Base-by-base conservation (phyloP, 2,329 filamentous ascomycete species). In the Mycosphaerella arachidis region DNA sequence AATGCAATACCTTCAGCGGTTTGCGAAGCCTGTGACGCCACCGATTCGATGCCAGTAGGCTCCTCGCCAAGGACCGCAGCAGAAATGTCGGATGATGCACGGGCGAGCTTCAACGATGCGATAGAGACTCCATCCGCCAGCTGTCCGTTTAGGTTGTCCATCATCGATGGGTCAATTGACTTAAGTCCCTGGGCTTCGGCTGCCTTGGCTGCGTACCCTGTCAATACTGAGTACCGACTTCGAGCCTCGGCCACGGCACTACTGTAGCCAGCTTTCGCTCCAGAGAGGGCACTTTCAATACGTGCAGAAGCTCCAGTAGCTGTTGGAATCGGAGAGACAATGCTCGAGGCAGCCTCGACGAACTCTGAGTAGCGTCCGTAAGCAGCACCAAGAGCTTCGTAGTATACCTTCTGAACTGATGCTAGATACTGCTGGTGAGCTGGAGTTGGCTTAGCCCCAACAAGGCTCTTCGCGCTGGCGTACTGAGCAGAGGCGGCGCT, bases 311-410 rank as follows among this genome's bases (percentile, higher is more conserved):
- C 92, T 73, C 68, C 69, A 46, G 68, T 64, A 6, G 62, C 57
- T 84, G 87, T 30, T 83, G 86, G 74, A 91, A 93, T 76, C 6
- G 85, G 85, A 57, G 84, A 87, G 45, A 91, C 78, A 20, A 86
- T 89, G 37, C 83, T 85, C 9, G 88, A 91, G 7, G 89, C 90
- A 4, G 87, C 86, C 12, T 81, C 81, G 1, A 94, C 65, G 69
- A 94, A 93, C 53, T 87, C 87, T 5, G 87, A 86, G 73, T 94
- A 94, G 40, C 87, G 85, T 48, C 86, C 90, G 68, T 95, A 88
- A 0, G 91, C 91, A 48, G 91, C 74, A 30, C 91, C 91, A 27
- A 94, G 75, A 10, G 87, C 90, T 64, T 91, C 88, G 67, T 91
- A 92, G 74, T 93, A 93, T 59, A 88, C 77, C 81, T 86, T 71